Percentiles rank a stretch among this genome's conserved stretches.
Conservation (phyloP, 2,329 filamentous ascomycete species). For the Chrysoporthe deuterocubensis region DNA sequence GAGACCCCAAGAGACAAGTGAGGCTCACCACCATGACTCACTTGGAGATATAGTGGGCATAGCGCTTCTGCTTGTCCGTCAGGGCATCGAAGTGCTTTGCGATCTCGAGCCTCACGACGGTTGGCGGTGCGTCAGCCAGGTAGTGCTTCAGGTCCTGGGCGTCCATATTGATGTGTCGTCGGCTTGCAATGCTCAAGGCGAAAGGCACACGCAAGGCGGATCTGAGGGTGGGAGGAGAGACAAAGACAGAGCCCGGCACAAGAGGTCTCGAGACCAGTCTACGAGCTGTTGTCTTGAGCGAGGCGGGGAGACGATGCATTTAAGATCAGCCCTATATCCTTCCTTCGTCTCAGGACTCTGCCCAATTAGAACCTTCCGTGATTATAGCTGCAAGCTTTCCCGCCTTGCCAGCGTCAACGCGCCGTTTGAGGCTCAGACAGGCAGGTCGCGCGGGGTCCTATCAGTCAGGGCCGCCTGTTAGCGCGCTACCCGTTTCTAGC, state of each 20-base stretch:
- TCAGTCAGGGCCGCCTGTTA: constrained; percentile 24
- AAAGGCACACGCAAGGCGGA: constrained; percentile 13
- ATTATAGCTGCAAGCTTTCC: neutral
- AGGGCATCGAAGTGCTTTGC: constrained; percentile 89
- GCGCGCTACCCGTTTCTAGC: constrained; percentile 15
- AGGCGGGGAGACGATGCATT: constrained; percentile 28
- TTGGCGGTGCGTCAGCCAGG: constrained; percentile 87
- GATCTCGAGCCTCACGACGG: constrained; percentile 85
- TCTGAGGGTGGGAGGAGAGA: constrained; percentile 8
- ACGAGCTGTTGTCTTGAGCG: constrained; percentile 22
- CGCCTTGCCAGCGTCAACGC: constrained; percentile 2
- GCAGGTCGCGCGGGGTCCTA: constrained; percentile 22
- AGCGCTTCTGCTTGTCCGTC: constrained; percentile 78
- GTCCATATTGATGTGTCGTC: constrained; percentile 53
- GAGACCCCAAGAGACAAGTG: constrained; percentile 15
- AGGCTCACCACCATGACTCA: constrained; percentile 43
- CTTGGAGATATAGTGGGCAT: constrained; percentile 88
- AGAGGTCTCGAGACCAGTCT: constrained; percentile 25
- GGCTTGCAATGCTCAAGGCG: constrained; percentile 10
- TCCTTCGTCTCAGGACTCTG: constrained; percentile 7
- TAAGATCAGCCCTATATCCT: constrained; percentile 13
- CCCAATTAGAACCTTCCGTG: neutral
- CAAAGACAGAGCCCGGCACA: constrained; percentile 1
- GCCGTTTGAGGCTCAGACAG: constrained; percentile 15
- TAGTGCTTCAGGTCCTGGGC: constrained; percentile 72